These are phyloP conservation scores for Voacanga thouarsii DNA, from an alignment of 257 asterid species.

Conservation along the genomic window DNA sequence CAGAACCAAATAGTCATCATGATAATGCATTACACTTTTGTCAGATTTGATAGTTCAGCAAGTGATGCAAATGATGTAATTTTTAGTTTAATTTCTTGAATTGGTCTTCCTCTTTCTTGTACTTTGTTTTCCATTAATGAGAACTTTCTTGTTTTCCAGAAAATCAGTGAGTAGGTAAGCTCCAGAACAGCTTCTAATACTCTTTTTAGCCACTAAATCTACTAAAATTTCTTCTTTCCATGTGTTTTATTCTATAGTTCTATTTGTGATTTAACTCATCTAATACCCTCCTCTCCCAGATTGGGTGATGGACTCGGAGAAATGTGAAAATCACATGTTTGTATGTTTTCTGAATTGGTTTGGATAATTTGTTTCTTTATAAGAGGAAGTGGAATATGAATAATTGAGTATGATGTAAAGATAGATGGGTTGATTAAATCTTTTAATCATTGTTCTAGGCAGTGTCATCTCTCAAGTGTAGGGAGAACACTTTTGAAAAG, in stretches of 20 bases:
- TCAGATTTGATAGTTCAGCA: too few species aligned
- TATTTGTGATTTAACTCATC: neutral
- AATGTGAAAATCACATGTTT: neutral
- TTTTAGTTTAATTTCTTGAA: neutral
- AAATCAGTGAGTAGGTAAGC: neutral
- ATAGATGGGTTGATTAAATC: neutral
- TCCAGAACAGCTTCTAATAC: neutral
- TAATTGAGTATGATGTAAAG: neutral
- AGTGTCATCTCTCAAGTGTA: conserved; percentile 50
- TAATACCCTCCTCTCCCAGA: too few species aligned
- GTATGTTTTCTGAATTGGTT: neutral
- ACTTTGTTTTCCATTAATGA: neutral
- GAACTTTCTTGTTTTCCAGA: neutral
- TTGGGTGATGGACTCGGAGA: too few species aligned
- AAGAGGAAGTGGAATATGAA: neutral
- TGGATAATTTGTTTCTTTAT: neutral
- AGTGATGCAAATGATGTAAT: too few species aligned
- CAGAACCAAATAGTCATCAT: too few species aligned
- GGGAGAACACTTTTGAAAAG: conserved; percentile 52
- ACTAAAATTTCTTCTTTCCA: neutral
- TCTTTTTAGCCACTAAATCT: neutral
- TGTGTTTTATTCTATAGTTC: neutral
- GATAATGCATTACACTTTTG: too few species aligned
- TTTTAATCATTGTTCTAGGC: conserved; percentile 40
- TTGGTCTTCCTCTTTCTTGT: neutral